These are phyloP conservation scores for Tolypocladium tundrense DNA, from an alignment of 2,329 filamentous ascomycete genomes.

Conservation along the genomic window DNA sequence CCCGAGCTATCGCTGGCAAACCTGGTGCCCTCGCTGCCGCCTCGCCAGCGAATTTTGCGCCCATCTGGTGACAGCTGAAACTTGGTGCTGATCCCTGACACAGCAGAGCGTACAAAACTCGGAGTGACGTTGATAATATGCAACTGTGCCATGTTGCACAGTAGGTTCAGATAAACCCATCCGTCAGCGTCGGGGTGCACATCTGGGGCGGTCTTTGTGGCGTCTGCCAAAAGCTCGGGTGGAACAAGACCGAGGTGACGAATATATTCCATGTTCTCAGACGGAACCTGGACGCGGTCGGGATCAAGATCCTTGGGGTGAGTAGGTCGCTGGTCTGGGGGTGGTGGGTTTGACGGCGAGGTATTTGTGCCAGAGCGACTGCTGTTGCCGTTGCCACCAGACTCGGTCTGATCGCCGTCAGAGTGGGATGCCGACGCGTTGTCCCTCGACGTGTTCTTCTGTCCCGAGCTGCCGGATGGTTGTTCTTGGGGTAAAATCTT, in stretches of 20 bases:
- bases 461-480: slow-evolving; percentile 17
- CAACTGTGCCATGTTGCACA: slow-evolving; percentile 73
- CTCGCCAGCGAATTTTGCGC: slow-evolving; percentile 70
- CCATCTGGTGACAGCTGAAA: slow-evolving; percentile 72
- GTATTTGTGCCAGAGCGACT: slow-evolving; percentile 21
- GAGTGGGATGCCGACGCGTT: slow-evolving; percentile 36
- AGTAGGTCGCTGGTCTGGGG: slow-evolving; percentile 65
- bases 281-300: slow-evolving; percentile 62
- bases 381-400: slow-evolving; percentile 22
- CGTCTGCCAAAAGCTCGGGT: slow-evolving; percentile 39
- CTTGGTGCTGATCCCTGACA: slow-evolving; percentile 59
- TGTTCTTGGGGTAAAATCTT: slow-evolving; percentile 29
- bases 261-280: slow-evolving; percentile 72
- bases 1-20: slow-evolving; percentile 54
- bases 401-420: slow-evolving; percentile 35
- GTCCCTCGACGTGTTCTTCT: slow-evolving; percentile 31
- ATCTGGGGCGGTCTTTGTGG: slow-evolving; percentile 26
- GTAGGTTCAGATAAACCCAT: slow-evolving; percentile 74
- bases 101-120: slow-evolving; percentile 63
- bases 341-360: slow-evolving; percentile 27
- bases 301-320: slow-evolving; percentile 68
- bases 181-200: slow-evolving; percentile 56
- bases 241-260: slow-evolving; percentile 60
- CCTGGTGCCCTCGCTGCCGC: slow-evolving; percentile 53
- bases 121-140: slow-evolving; percentile 78